Evolutionary conservation across 768 basidiomycete species (phyloP), one percentile per base, ranked within the genome.

Genomic region (Tricholoma sp.): DNA sequence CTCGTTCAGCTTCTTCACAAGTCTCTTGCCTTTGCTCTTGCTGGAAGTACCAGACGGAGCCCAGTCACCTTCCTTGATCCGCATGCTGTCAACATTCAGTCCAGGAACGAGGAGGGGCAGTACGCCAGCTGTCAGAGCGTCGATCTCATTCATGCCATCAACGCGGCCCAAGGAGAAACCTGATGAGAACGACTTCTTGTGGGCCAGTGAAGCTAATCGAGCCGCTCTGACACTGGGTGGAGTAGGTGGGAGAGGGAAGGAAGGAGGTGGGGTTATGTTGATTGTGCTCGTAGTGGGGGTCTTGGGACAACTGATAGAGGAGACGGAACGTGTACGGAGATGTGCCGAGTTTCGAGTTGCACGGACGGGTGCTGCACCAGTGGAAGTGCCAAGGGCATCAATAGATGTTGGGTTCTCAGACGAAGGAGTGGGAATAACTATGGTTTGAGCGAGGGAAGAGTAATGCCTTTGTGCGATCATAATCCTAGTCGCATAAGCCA

Each of bases 391-490:
- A 29, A 76, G 57, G 49, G 71, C 56, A 12, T 72, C 66, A 11
- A 74, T 67, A 37, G 67, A 67, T 16, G 65, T 57, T 61, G 70
- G 74, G 31, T 80, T 76, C 19, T 78, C 77, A 4, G 81, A 81
- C 6, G 63, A 61, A n/a, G 46, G 16, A 45, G 70, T 65, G 24
- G 82, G 74, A 35, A 88, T 74, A 4, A 83, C 71, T 32, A 89
- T 70, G 4, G 85, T 88, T 56, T 82, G 83, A 2, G 87, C 88
- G 49, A 88, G 72, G 0, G 86, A 73, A 3, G 88, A 89, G 63
- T 86, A 88, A 67, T 89, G 88, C 47, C 83, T 75, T 66, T 89
- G 84, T 0, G 87, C 88, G 53, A 86, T 71, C 86, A 89, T 86
- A 64, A 89, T 84, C 57, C 73, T 74, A 29, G 82, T 81, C 5